Evolutionary conservation across 805 yeast species (phyloP).

Genomic region (Spathaspora sp.): DNA sequence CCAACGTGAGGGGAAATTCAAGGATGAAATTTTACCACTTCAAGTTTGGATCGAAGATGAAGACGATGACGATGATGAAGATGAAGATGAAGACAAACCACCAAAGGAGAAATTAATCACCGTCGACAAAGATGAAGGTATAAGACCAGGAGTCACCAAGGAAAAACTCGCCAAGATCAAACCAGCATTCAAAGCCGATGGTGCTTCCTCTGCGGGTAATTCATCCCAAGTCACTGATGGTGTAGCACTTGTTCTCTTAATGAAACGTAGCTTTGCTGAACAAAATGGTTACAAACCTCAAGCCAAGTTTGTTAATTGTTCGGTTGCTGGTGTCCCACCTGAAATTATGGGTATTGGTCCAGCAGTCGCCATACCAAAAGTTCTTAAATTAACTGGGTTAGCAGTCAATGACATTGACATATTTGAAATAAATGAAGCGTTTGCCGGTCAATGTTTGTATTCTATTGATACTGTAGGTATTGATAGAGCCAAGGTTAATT

Average conservation of each 20-base stretch:
- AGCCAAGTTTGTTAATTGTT: conserved; percentile 76
- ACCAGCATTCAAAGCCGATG: conserved; percentile 85
- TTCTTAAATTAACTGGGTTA: conserved; percentile 60
- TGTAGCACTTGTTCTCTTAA: conserved; percentile 83
- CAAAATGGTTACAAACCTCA: conserved; percentile 64
- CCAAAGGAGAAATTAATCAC: conserved; percentile 59
- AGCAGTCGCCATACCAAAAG: conserved; percentile 88
- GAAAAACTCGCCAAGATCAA: conserved; percentile 67
- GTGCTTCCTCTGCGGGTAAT: conserved; percentile 92
- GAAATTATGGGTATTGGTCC: conserved; percentile 98
- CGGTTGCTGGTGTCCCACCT: conserved; percentile 91
- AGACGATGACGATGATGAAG: conserved; percentile 72
- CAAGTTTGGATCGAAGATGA: conserved; percentile 68
- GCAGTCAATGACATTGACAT: conserved; percentile 63
- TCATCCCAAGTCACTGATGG: conserved; percentile 96
- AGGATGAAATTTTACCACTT: conserved; percentile 85
- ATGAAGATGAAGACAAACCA: conserved; percentile 52
- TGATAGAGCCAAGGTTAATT: conserved; percentile 62
- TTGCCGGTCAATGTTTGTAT: conserved; percentile 90
- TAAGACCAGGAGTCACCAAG: conserved; percentile 82
- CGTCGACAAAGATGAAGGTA: conserved; percentile 91
- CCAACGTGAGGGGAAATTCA: conserved; percentile 63
- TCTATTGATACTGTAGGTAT: conserved; percentile 64
- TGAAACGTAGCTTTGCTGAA: conserved; percentile 83
- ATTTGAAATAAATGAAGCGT: conserved; percentile 93